These are phyloP conservation scores for Kappamyces sp. DNA, from an alignment of 192 early-diverging fungal species.

Conservation along the genomic window DNA sequence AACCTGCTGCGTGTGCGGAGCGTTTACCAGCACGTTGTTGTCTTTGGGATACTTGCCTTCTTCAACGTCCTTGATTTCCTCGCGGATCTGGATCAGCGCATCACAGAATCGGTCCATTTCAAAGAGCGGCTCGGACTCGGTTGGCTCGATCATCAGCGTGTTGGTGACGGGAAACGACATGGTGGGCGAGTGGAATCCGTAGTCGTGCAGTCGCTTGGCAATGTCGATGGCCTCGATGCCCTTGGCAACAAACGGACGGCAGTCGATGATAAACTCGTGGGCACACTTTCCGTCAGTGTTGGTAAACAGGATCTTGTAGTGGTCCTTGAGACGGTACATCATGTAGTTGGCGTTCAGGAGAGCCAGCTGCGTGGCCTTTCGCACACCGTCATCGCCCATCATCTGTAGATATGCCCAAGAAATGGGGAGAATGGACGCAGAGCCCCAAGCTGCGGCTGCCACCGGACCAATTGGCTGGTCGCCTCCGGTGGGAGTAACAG, in stretches of 20 bases:
- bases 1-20: slow-evolving; percentile 80
- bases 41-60: slow-evolving; percentile 77
- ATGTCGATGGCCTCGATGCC: slow-evolving; percentile 92
- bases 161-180: slow-evolving; percentile 99
- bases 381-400: slow-evolving; percentile 92
- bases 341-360: slow-evolving; percentile 99
- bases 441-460: slow-evolving; percentile 94
- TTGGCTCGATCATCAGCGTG: slow-evolving; percentile 99
- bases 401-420: slow-evolving; percentile 99
- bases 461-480: slow-evolving; percentile 84
- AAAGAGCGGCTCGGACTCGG: slow-evolving; percentile 88
- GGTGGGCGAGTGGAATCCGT: slow-evolving; percentile 97
- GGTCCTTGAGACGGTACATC: slow-evolving; percentile 78
- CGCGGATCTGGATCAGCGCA: slow-evolving; percentile 93
- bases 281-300: slow-evolving; percentile 95
- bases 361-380: slow-evolving; percentile 79
- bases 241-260: slow-evolving; percentile 74
- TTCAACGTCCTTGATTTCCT: slow-evolving; percentile 85
- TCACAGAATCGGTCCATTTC: slow-evolving; percentile 98
- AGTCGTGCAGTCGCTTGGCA: slow-evolving; percentile 96
- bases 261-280: slow-evolving; percentile 99
- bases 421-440: slow-evolving; percentile 92
- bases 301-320: slow-evolving; percentile 90
- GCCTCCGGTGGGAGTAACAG: slow-evolving; percentile 67
- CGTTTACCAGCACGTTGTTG: slow-evolving; percentile 80